phyloP scores from a whole-genome alignment of 2,329 filamentous ascomycete species.

The Ramularia endophylla region DNA sequence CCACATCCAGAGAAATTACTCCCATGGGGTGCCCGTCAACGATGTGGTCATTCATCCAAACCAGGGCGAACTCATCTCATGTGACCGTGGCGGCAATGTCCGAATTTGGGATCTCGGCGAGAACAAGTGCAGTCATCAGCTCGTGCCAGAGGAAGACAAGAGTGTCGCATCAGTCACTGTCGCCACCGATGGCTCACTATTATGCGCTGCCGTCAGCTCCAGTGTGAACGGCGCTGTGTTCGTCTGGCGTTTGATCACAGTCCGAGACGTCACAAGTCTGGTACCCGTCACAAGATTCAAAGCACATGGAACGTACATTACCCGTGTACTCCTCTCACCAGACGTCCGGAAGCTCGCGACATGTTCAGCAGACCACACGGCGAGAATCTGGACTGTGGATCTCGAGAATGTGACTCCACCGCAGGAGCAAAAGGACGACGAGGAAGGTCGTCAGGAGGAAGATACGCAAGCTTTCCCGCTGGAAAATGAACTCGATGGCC shows the following conservation, averaged over 20 bases:
- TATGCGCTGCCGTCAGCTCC: constrained; percentile 75
- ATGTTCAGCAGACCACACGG: constrained; percentile 88
- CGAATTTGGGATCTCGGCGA: constrained; percentile 95
- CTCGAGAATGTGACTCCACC: constrained; percentile 34
- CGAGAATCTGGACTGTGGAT: constrained; percentile 94
- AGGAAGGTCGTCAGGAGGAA: constrained; percentile 18
- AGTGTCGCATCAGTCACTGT: constrained; percentile 92
- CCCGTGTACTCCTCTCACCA: constrained; percentile 81
- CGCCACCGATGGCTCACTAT: constrained; percentile 83
- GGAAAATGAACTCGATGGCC: constrained; percentile 79
- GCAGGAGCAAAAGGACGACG: constrained; percentile 14
- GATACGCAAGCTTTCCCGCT: constrained; percentile 61
- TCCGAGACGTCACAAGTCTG: constrained; percentile 73
- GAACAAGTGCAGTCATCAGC: constrained; percentile 93
- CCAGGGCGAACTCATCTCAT: constrained; percentile 96
- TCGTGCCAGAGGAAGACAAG: constrained; percentile 94
- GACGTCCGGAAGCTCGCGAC: constrained; percentile 93
- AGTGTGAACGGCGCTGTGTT: constrained; percentile 89
- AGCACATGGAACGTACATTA: constrained; percentile 89
- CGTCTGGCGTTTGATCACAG: constrained; percentile 89
- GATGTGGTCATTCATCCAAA: constrained; percentile 99
- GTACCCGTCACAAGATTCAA: constrained; percentile 83
- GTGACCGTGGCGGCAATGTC: constrained; percentile 86
- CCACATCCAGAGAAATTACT: constrained; percentile 85
- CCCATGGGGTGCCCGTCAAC: constrained; percentile 81